A percentile compares a stretch with the other conserved stretches of the same genome.
phyloP scores from a whole-genome alignment of 805 yeast genomes.

The Wickerhamiella allomyrinae region DNA sequence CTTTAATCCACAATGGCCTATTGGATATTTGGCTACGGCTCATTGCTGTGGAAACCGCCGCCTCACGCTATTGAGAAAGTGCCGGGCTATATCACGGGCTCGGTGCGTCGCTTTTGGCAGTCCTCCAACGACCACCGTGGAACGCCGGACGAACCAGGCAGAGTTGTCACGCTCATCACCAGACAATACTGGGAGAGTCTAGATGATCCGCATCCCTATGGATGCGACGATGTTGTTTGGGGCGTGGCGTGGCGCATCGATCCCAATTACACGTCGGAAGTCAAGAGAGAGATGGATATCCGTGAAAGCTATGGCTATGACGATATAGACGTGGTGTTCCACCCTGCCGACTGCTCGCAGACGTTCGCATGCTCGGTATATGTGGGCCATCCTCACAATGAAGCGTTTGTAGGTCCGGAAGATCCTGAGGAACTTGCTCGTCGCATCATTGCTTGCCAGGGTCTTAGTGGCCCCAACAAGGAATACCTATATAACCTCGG shows the following conservation, averaged over 20 bases:
- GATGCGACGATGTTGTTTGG: slow-evolving; percentile 34
- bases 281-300: slow-evolving; percentile 54
- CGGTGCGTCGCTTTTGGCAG: slow-evolving; percentile 80
- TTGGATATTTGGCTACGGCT: slow-evolving; percentile 88
- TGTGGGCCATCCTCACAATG: slow-evolving; percentile 70
- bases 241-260: slow-evolving; percentile 78
- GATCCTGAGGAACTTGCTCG: slow-evolving; percentile 41
- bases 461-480: slow-evolving; percentile 71
- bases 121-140: slow-evolving; percentile 83
- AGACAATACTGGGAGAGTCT: slow-evolving; percentile 38
- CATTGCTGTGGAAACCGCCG: slow-evolving; percentile 81
- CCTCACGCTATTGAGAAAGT: slow-evolving; percentile 47
- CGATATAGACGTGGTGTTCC: slow-evolving; percentile 50
- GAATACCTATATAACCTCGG: slow-evolving; percentile 52
- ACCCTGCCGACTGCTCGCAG: slow-evolving; percentile 26
- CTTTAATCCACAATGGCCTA: slow-evolving; percentile 5
- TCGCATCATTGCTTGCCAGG: slow-evolving; percentile 40
- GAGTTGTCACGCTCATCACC: slow-evolving; percentile 73
- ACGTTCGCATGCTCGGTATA: slow-evolving; percentile 50
- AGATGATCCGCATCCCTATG: slow-evolving; percentile 27
- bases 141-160: slow-evolving; percentile 70
- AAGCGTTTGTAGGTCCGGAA: slow-evolving; percentile 79
- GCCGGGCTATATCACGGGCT: slow-evolving; percentile 66
- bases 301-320: slow-evolving; percentile 87
- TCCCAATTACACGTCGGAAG: slow-evolving; percentile 44